A percentile compares a stretch with the other conserved stretches of the same genome.
Evolutionary conservation across 495 filamentous ascomycete species (phyloP).

Genomic region (Podospora fimiseda): DNA sequence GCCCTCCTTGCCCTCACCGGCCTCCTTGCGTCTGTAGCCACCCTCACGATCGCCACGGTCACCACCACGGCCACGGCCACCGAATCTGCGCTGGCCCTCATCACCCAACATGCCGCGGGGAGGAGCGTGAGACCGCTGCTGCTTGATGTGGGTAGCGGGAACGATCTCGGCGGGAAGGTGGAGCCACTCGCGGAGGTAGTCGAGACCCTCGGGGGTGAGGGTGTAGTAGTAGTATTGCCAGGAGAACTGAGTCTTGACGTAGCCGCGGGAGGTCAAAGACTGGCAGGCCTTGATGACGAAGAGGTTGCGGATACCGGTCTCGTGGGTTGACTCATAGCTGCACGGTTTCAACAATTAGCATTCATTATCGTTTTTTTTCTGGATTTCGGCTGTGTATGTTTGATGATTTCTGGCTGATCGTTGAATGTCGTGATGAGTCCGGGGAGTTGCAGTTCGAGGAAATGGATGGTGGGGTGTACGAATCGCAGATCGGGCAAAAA

Average conservation of each 20-base stretch:
- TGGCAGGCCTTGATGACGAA: conserved; percentile 97
- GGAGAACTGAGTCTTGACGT: conserved; percentile 98
- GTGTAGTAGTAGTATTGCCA: conserved; percentile 99
- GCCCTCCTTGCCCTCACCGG: conserved; percentile 89
- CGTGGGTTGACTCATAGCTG: conserved; percentile 35
- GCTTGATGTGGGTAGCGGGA: conserved; percentile 99
- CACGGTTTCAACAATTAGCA: conserved; percentile 20
- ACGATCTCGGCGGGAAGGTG: conserved; percentile 99
- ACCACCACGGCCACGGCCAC: conserved; percentile 55
- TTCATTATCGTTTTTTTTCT: conserved; percentile 1
- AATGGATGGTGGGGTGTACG: neutral
- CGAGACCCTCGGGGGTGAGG: conserved; percentile 96
- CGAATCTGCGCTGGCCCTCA: conserved; percentile 69
- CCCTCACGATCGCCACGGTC: conserved; percentile 81
- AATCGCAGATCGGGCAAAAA: neutral
- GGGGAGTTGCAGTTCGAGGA: conserved; percentile 65
- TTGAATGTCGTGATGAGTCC: neutral
- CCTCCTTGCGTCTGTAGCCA: conserved; percentile 84
- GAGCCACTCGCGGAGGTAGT: conserved; percentile 99
- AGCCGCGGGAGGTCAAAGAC: conserved; percentile 95
- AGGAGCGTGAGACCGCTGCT: conserved; percentile 96
- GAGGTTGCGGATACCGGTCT: conserved; percentile 81
- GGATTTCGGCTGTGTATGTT: neutral
- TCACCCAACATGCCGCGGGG: conserved; percentile 97
- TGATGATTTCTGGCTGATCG: neutral